Conservation (phyloP, 768 basidiomycete genomes). For the Pleurotus eryngii region DNA sequence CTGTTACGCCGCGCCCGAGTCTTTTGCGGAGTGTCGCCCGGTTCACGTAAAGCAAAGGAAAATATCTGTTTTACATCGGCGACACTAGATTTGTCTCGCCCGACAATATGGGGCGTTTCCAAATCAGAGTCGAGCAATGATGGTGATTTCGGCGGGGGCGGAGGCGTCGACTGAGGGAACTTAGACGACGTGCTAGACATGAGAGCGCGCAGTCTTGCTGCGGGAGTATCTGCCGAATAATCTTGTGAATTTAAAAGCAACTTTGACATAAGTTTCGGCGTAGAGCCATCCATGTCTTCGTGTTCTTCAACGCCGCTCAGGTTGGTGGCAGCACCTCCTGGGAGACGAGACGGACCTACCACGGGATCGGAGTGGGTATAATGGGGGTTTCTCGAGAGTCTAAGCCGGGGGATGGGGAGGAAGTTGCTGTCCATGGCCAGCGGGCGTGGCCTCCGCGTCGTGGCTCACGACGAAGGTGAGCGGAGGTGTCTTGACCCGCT, state of each 20-base stretch:
- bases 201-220: slow-evolving; percentile 61
- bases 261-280: slow-evolving; percentile 31
- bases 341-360: slow-evolving; percentile 28
- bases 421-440: neutral
- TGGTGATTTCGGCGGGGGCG: slow-evolving; percentile 24
- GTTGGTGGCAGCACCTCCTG: slow-evolving; percentile 5
- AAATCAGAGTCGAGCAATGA: slow-evolving; percentile 59
- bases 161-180: slow-evolving; percentile 22
- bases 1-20: slow-evolving; percentile 50
- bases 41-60: slow-evolving; percentile 59
- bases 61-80: slow-evolving; percentile 65
- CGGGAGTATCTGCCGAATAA: slow-evolving; percentile 47
- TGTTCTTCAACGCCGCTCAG: slow-evolving; percentile 17
- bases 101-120: slow-evolving; percentile 40
- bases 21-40: slow-evolving; percentile 64
- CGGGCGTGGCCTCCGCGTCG: neutral
- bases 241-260: slow-evolving; percentile 35
- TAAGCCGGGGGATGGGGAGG: slow-evolving; percentile 13
- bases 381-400: slow-evolving; percentile 10
- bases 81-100: slow-evolving; percentile 37
- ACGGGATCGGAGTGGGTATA: slow-evolving; percentile 7
- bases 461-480: too few species aligned
- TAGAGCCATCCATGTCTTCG: slow-evolving; percentile 30
- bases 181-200: slow-evolving; percentile 45
- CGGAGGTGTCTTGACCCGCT: too few species aligned